Evolutionary conservation across 129 eudicot species (phyloP), one percentile per base, ranked within the genome.

Genomic region (Silybum marianum): DNA sequence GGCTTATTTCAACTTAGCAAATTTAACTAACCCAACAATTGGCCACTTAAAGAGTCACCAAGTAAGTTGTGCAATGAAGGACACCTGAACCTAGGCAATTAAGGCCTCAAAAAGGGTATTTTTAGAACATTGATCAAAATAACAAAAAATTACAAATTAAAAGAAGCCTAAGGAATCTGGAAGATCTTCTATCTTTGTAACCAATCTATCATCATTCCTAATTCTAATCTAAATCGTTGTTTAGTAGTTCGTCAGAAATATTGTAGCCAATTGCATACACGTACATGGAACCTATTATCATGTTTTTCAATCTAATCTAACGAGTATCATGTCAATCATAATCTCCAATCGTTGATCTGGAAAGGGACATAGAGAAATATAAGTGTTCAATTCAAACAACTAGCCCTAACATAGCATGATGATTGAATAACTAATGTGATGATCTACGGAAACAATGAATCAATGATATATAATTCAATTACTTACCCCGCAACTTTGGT

Each of bases 401-500:
- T 14, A 69, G 6, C 3, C 38, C 68, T 75, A 75, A 74, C 26
- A 34, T 23, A 58, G 28, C 44, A 82, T 7, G 11, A 44, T 34
- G 44, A 23, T 32, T 44, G 23, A 0, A 51, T 19, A 74, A 8
- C n/a, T n/a, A 2, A 18, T 11, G 8, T 1, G 10, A 42, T 65
- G 13, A 1, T 2, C 13, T 12, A 34, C 6, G 32, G 11, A 66
- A 25, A 44, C 24, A 72, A 69, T 7, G 32, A n/a, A n/a, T n/a
- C n/a, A n/a, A n/a, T n/a, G n/a, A n/a, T n/a, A n/a, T n/a, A n/a
- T n/a, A n/a, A n/a, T n/a, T n/a, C n/a, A n/a, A n/a, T 19, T 19
- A 42, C 89, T 83, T 88, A 90, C 94, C 66, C n/a, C 2, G 88
- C 62, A 72, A 84, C 72, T 75, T 84, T 84, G 65, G 51, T 42